Evolutionary conservation across 495 filamentous ascomycete species (phyloP).

Genomic region (Aspergillus hancockii): DNA sequence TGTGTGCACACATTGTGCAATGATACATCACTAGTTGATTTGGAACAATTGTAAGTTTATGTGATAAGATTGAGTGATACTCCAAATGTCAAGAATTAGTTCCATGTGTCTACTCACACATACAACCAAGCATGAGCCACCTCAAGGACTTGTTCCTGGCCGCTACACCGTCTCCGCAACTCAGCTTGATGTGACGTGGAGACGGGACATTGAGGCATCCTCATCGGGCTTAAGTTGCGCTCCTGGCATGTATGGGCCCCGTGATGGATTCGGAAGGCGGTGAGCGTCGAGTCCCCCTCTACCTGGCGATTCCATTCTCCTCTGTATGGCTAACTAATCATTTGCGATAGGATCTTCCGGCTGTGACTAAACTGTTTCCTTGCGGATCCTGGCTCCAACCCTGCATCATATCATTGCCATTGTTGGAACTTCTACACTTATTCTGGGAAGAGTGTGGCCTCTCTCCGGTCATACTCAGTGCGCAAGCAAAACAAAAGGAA

Average conservation of each 20-base stretch:
- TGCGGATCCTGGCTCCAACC: background rate
- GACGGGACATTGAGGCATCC: background rate
- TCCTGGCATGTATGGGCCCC: background rate
- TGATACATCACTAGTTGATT: background rate
- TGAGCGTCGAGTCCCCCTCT: background rate
- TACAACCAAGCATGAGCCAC: background rate
- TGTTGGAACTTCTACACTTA: background rate
- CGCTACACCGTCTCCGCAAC: background rate
- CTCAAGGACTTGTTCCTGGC: background rate
- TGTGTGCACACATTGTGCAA: constrained; percentile 20
- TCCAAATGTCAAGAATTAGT: background rate
- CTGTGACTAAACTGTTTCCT: background rate
- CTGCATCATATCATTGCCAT: background rate
- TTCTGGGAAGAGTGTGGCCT: background rate
- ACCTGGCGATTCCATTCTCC: background rate
- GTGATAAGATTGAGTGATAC: background rate
- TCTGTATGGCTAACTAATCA: background rate
- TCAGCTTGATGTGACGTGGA: background rate
- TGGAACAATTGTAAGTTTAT: constrained; percentile 1
- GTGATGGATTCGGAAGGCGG: background rate
- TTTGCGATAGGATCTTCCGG: constrained; percentile 1
- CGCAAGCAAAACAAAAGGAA: background rate
- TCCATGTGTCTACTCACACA: background rate
- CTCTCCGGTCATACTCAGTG: background rate
- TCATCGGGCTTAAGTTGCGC: background rate